Evolutionary conservation across 2,329 filamentous ascomycete genomes (phyloP), one percentile per base, ranked within the genome.

Genomic region (Thielaviopsis euricoi): DNA sequence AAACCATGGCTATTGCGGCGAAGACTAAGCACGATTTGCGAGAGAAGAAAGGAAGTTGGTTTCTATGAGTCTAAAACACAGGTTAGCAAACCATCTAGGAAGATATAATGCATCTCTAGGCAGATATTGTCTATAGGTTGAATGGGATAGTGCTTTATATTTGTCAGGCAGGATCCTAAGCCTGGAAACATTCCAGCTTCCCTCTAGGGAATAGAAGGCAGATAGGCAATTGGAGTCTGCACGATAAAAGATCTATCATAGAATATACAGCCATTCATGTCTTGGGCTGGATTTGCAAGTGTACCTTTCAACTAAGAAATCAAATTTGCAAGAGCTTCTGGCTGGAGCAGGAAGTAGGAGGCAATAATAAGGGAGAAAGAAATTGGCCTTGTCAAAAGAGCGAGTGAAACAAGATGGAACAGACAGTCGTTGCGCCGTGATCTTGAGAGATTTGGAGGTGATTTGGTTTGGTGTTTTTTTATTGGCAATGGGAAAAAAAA

Each of bases 1-100:
- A 60, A 52, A 60, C 58, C 58, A 60, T 60, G 33, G 33, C 19
- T 37, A 55, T 25, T 7, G 33, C 10, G 25, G 33, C 19, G 26
- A 55, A 21, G 13, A 25, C 6, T 40, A 58, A 50, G 22, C 33
- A 60, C 26, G 48, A 25, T 17, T 60, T 55, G 9, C 12, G 58
- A 17, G 46, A 4, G 13, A 52, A 4, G 13, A 52, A 10, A 58
- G 21, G 19, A 33, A 40, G 19, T 55, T 46, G 29, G 21, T 51
- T 49, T 49, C 52, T 33, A 21, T 23, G 25, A 37, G 55, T 57
- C 58, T 58, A 37, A 21, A 13, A 26, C 9, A 10, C 13, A 25
- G 9, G 51, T 50, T 53, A 53, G 58, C 40, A 40, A 12, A 40
- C 37, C 13, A 40, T 3, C 5, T 6, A 4, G 13, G 4, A 40